These are phyloP conservation scores for Neurospora discreta DNA, from an alignment of 495 filamentous ascomycete genomes.

Conservation along the genomic window DNA sequence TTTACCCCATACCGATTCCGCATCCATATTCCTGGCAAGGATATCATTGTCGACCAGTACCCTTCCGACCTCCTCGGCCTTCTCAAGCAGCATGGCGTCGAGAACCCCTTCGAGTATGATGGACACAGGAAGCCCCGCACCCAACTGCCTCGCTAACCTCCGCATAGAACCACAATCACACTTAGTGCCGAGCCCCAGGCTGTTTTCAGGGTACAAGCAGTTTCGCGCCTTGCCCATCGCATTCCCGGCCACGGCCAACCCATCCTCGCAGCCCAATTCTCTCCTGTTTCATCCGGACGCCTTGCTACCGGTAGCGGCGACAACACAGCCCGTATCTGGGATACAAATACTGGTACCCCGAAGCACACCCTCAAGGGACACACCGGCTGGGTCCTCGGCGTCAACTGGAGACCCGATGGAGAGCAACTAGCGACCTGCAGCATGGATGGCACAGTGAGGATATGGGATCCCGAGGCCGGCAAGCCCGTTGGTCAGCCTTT, in stretches of 20 bases:
- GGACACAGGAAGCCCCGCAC: too few relatives aligned
- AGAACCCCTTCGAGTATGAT: slow-evolving; percentile 33
- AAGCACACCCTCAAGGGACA: slow-evolving; percentile 85
- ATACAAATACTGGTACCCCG: slow-evolving; percentile 89
- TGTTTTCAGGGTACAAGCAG: slow-evolving; percentile 86
- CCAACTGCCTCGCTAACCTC: too few relatives aligned
- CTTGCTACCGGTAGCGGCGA: slow-evolving; percentile 90
- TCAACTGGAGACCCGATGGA: slow-evolving; percentile 78
- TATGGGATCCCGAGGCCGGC: slow-evolving; percentile 85
- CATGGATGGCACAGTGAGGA: slow-evolving; percentile 82
- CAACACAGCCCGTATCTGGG: slow-evolving; percentile 86
- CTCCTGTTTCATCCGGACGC: slow-evolving; percentile 64
- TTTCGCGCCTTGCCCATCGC: slow-evolving; percentile 77
- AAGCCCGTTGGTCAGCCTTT: slow-evolving; percentile 62
- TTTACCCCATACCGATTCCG: slow-evolving; percentile 84
- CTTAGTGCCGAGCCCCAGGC: slow-evolving; percentile 84
- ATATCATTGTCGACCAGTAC: slow-evolving; percentile 63
- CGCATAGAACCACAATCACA: slow-evolving; percentile 39
- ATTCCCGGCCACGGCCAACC: slow-evolving; percentile 88
- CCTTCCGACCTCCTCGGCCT: slow-evolving; percentile 40
- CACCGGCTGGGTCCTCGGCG: slow-evolving; percentile 82
- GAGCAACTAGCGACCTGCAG: slow-evolving; percentile 77
- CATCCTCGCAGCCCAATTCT: slow-evolving; percentile 83
- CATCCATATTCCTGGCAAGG: slow-evolving; percentile 48
- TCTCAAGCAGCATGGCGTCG: slow-evolving; percentile 36